Base-by-base conservation (phyloP, 2,329 filamentous ascomycete species). In the Xylaria sp. region DNA sequence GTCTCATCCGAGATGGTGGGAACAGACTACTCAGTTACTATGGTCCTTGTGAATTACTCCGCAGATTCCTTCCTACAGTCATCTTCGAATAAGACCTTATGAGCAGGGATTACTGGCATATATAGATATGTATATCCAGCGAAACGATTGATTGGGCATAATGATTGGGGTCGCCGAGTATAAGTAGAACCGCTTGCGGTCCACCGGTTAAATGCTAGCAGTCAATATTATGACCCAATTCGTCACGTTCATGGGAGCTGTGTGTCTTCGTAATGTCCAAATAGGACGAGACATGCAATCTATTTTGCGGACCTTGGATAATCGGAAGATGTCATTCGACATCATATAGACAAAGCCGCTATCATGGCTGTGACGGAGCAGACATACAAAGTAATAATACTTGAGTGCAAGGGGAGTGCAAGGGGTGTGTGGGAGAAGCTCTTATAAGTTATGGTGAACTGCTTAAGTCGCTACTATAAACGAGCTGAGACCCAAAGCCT, bases 251-350 rank as follows among this genome's bases (percentile, higher is more conserved):
- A 49, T 56, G 29, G 11, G 6, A n/a, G 36, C 20, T 25, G n/a
- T 36, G 13, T 49, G 17, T 17, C 13, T 20, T 45, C 11, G 9
- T 15, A 10, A 3, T 25, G 38, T 53, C 22, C 50, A n/a, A 51
- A 53, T 57, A 11, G 50, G 42, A 39, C 11, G 20, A 15, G 17
- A 38, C 9, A 22, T 11, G 62, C 59, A 66, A 63, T 67, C 39
- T 67, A 69, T 67, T 69, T 61, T 63, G 45, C 67, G 63, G 67
- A 66, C 44, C 50, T 27, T 67, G 67, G 67, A 31, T 66, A 66
- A 69, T 61, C 31, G 63, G 67, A 61, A 63, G 47, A 66, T 66
- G 22, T 38, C 50, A 31, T 42, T 27, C n/a, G 22, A 36, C 59
- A 54, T 31, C 29, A 54, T 7, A 45, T 49, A 39, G 22, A 63